Evolutionary conservation across 306 rosid species (phyloP), one percentile per base, ranked within the genome.

Genomic region (Benincasa hispida): DNA sequence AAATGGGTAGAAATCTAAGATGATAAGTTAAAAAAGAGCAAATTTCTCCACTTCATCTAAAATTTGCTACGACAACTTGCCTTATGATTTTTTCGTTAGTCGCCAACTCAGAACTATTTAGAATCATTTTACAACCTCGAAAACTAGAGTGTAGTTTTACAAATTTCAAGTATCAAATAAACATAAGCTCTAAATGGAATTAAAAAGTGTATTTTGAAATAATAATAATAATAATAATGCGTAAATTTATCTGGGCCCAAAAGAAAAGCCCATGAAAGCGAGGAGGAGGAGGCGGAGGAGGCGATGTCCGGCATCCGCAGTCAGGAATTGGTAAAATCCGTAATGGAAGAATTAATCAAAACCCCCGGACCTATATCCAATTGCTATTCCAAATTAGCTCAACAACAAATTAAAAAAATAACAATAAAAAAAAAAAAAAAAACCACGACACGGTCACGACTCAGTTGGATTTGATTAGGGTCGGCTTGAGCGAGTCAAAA

Each of bases 401-500:
- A 30, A 8, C 11, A 30, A 8, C 10, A 62, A 32, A 62, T 32
- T 3, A 18, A 18, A 1, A 7, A 51, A 5, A 51, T 5, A 0
- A 5, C 17, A 5, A 51, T 5, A 4, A 18, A 18, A 1, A 51
- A 27, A 27, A 8, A 17, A 21, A 37, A 15, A 3, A 30, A 72
- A 24, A 9, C 8, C 6, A 56, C 0, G 37, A 75, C 39, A 51
- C 68, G 69, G 53, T 57, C 69, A 57, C 41, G 72, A 76, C 79
- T 47, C 59, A 27, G 72, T 47, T 11, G 17, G 69, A 7, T 5
- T 11, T 13, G 11, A 74, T 5, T 11, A 3, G 11, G 77, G 57
- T 58, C 42, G 59, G 79, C 73, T 58, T 11, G 82, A 86, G 79
- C 55, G 73, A 78, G 90, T 87, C 89, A 82, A 80, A 18, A 79